Evolutionary conservation across 768 basidiomycete species (phyloP), one percentile per base, ranked within the genome.

Genomic region (Suillus americanus): DNA sequence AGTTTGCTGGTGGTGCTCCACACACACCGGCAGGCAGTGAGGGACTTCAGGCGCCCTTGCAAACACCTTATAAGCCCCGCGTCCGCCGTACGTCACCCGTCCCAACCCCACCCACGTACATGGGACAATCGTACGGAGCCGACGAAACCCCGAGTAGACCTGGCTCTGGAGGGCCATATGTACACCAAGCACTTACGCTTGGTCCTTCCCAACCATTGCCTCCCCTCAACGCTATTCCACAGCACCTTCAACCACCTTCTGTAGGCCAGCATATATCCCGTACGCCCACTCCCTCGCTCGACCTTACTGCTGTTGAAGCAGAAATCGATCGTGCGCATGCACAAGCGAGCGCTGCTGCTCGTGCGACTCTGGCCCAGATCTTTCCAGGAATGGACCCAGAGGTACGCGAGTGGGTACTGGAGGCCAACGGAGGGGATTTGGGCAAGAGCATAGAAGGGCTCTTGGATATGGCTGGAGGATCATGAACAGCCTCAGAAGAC

Each of bases 381-480:
- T 98, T 98, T 83, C 95, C 95, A 2, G 75, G 75, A 12, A 81
- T 91, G 67, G 96, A 98, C 71, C 74, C 75, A 54, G 96, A 96
- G 75, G 86, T 97, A 38, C 84, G 94, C 48, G 92, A 95, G 65
- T 90, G 86, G 86, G 94, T 98, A 41, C 78, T 97, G 64, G 95
- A 97, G 73, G 94, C 92, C 53, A 94, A 94, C 70, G 86, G 85
- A 9, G 92, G 93, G 23, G 94, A 97, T 79, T 73, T 97, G 64
- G 95, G 94, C 48, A 86, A 85, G 82, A 95, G 93, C 72, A 95
- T 97, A 69, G 95, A 97, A 72, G 86, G 82, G 57, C 73, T 95
- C 66, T 77, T 95, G 72, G 93, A 95, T 78, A 92, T 94, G 82
- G 14, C 57, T 28, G 57, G 57, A 10, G 57, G 57, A 59, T 41